Base-by-base conservation (phyloP, 2,329 filamentous ascomycete species). In the Penicillium hesseltinei region DNA sequence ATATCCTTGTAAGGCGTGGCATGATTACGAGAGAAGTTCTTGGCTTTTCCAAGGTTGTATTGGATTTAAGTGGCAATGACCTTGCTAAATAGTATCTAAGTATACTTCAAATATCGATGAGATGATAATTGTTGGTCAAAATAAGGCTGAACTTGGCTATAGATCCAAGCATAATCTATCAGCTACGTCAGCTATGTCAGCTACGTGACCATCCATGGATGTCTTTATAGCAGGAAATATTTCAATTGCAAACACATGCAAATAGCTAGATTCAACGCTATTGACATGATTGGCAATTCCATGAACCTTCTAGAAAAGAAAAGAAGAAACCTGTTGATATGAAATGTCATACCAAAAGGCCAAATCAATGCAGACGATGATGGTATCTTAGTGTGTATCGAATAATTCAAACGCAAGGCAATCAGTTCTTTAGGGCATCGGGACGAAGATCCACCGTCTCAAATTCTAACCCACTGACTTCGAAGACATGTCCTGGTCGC, bases 401-500 rank as follows among this genome's bases (percentile, higher is more conserved):
- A 51, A 40, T 25, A 54, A 56, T 43, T 36, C 29, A 58, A 42
- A 51, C 36, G 45, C 49, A 43, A 42, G 5, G 19, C 45, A 29
- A 57, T 57, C 33, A 59, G 15, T 44, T 54, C 38, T 55, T 53
- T 13, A 58, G 55, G 15, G 59, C 57, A 10, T 62, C 62, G 1
- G 69, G 69, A 2, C 75, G 73, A 72, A 90, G 75, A 75, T 91
- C 88, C 45, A 89, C 84, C 38, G 88, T 81, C 67, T 88, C 82
- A 69, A 88, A 87, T 56, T 88, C 82, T 66, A 91, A 75, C 58
- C 83, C 84, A 46, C 84, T 80, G 25, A 82, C 84, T 71, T 90
- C 87, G 64, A 87, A 86, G 2, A 91, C 88, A 72, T 91, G 88
- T 0, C 88, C 88, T 0, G 87, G 88, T 51, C 86, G 80, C 51